phyloP scores from a whole-genome alignment of 1,284 basidiomycete species.

The Sanguinoderma infundibulare region DNA sequence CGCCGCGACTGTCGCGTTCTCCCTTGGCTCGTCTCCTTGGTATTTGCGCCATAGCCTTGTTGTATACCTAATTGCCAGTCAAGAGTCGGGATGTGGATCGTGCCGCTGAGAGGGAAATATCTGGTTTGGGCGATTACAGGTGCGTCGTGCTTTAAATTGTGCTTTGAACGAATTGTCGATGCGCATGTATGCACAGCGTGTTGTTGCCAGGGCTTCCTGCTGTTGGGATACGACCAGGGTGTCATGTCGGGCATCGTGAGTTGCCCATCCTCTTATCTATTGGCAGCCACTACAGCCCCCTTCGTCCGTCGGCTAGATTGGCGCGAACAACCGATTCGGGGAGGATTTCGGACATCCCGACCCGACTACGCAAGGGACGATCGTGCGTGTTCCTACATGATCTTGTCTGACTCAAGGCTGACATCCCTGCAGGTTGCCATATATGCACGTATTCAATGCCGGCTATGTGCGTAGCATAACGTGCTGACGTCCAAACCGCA shows the following conservation, averaged over 20 bases:
- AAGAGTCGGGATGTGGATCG: conserved; percentile 38
- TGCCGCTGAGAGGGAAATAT: conserved; percentile 41
- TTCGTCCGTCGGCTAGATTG: conserved; percentile 33
- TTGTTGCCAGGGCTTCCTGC: conserved; percentile 44
- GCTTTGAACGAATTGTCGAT: background rate
- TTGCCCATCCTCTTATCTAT: no score
- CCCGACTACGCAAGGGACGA: conserved; percentile 46
- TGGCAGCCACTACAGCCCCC: background rate
- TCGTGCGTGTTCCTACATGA: conserved; percentile 32
- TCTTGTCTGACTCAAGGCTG: background rate
- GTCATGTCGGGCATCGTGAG: conserved; percentile 51
- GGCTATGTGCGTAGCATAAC: background rate
- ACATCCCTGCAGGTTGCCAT: conserved; percentile 6
- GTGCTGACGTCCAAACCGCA: background rate
- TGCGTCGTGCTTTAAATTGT: conserved; percentile 19
- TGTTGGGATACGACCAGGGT: conserved; percentile 51
- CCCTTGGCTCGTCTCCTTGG: background rate
- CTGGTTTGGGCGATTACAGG: conserved; percentile 49
- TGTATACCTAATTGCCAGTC: background rate
- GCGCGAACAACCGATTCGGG: conserved; percentile 48
- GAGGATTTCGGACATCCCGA: conserved; percentile 44
- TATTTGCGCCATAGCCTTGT: background rate
- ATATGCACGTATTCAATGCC: conserved; percentile 26
- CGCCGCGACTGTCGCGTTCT: background rate
- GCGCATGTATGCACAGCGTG: conserved; percentile 34